Base-by-base conservation (phyloP, 805 yeast genomes). In the Ogataea glucozyma region DNA sequence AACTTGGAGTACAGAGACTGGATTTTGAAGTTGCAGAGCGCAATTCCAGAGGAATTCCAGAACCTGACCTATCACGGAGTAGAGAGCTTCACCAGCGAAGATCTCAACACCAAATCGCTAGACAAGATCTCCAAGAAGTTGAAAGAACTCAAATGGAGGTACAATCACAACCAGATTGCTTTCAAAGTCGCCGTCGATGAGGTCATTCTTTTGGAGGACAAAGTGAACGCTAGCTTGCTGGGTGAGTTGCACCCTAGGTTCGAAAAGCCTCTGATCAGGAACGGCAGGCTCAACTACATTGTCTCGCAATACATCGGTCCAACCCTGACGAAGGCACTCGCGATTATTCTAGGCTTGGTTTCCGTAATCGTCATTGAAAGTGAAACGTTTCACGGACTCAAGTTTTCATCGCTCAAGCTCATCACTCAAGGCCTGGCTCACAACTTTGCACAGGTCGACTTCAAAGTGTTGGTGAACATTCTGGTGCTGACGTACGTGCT, bases 331-430 rank as follows among this genome's bases (percentile, higher is more conserved):
- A 65, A 78, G n/a, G 16, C 71, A 0, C 47, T 66, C 14, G 72
- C 87, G 0, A 41, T 73, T 0, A 11, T 71, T 0, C 55, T 83
- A 14, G 69, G 69, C 10, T 31, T 56, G 0, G 53, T 76, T 5
- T 77, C 90, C 0, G 59, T 79, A 6, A 56, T 79, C 2, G 66
- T 88, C 3, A 71, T 83, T n/a, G 81, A 85, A 65, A 82, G 90
- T 14, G 96, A 88, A 57, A 65, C 83, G 26, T 71, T 84, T 41
- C 90, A 86, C 59, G 85, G 88, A 3, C 79, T 90, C 1, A 67
- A 58, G 38, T 61, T 80, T 12, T 85, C 91, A 9, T 59, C 85
- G 3, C 73, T 87, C 32, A 83, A 85, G 70, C 8, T 68, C 60
- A 18, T 64, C 46, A 45, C 55, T 49, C 40, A 54, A 41, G 33